Percentiles rank a stretch among this genome's conserved stretches.
Conservation (phyloP, 2,329 filamentous ascomycete species). For the Neonectria coccinea region DNA sequence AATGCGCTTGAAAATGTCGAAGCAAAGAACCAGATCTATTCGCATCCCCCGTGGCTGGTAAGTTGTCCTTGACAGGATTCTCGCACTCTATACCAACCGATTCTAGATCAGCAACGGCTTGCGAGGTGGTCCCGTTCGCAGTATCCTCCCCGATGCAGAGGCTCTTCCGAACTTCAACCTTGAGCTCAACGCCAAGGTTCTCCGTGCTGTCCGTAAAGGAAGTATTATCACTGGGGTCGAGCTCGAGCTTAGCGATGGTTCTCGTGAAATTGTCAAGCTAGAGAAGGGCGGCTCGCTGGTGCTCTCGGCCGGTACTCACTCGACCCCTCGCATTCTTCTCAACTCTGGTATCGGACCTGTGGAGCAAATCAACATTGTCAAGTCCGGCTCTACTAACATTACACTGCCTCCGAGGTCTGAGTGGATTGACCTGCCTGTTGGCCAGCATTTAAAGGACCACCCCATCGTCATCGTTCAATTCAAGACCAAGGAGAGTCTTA, state of each 20-base stretch:
- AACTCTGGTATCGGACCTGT: constrained; percentile 70
- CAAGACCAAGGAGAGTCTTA: constrained; percentile 42
- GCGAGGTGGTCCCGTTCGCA: constrained; percentile 75
- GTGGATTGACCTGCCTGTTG: constrained; percentile 72
- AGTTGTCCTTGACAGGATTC: not conserved
- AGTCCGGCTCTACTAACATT: constrained; percentile 59
- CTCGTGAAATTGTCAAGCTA: constrained; percentile 70
- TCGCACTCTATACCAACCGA: not conserved
- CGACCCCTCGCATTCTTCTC: constrained; percentile 74
- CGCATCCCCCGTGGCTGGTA: constrained; percentile 70
- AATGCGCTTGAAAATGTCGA: constrained; percentile 69
- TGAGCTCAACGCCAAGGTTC: constrained; percentile 72
- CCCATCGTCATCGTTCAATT: constrained; percentile 51
- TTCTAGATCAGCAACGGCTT: constrained; percentile 72
- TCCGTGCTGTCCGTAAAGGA: constrained; percentile 72
- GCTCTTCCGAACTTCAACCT: constrained; percentile 73
- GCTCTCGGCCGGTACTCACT: constrained; percentile 74
- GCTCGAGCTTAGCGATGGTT: constrained; percentile 64
- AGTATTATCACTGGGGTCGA: constrained; percentile 74
- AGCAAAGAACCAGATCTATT: constrained; percentile 73
- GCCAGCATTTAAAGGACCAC: constrained; percentile 67
- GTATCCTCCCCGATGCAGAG: constrained; percentile 73
- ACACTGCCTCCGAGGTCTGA: constrained; percentile 61
- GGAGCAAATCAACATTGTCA: constrained; percentile 64
- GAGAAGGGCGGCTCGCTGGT: constrained; percentile 72